Base-by-base conservation (phyloP, 176 grass and related monocot species). In the Oryza rufipogon region DNA sequence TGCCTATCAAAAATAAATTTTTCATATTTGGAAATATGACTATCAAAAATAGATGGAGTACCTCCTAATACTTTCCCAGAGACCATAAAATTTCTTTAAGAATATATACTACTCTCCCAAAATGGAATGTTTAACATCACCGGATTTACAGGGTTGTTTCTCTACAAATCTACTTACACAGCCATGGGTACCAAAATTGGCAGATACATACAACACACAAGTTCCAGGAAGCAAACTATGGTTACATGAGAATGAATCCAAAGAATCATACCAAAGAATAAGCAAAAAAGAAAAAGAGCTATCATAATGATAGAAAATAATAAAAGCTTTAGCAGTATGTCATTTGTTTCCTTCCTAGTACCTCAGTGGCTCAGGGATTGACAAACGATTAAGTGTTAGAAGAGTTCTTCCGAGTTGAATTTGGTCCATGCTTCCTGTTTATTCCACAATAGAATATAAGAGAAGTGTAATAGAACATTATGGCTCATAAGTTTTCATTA, bases 381-480 rank as follows among this genome's bases (percentile, higher is more conserved):
- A 68, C 28, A 49, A 34, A 23, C 5, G 7, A 26, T 60, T 16
- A 46, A 19, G 25, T 44, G 9, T 61, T 64, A 87, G 73, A 87
- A 82, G 26, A 87, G 79, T 15, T 87, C 86, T 65, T 77, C 73
- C 11, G 86, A 83, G 72, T 87, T 87, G 66, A 87, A 87, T 81
- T 87, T 87, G 39, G 78, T 87, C 86, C 86, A 87, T 51, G 86
- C 86, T 77, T 87, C 86, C 86, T 87, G 79, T 82, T 82, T 54
- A 22, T 60, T 76, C 14, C 78, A 66, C 16, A 81, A 33, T 4
- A 64, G 64, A 15, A 25, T 82, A 74, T 60, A 52, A 84, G 47
- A 44, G 42, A 48, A 49, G 13, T 49, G 13, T 49, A 4, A 44
- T 44, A 44, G 42, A 44, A 44, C 9, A 44, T 44, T 44, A 9